Evolutionary conservation across 2,329 filamentous ascomycete species (phyloP), one percentile per base, ranked within the genome.

Genomic region (Herpotrichia juniperi): DNA sequence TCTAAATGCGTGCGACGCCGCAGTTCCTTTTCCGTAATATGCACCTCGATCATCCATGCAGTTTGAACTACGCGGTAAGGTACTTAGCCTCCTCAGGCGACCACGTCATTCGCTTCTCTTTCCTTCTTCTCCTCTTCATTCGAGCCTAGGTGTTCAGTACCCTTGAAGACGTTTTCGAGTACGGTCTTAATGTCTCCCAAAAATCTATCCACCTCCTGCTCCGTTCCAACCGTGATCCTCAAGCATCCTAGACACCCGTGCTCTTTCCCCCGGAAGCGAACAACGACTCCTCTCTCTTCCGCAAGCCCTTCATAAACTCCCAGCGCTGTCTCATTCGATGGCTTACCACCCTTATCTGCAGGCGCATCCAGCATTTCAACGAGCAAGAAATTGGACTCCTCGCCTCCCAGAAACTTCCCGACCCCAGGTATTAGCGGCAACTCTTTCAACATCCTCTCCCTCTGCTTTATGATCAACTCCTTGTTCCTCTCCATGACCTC

Each of bases 181-280:
- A 86, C 75, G 57, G 70, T 55, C 59, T 77, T 78, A 19, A 97
- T 74, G 62, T 93, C 87, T 17, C 78, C 76, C 62, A 99, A 71
- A 68, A 97, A 91, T 53, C 87, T 82, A 22, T 87, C 87, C 8
- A 96, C 90, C 75, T 99, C 94, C 1, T 84, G 77, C 72, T 96
- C 90, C 0, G 93, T 97, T 14, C 94, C 94, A 11, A 99, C 86
- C 0, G 94, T 99, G 61, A 97, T 91, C 49, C 94, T 84, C 72
- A 99, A 76, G 67, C 93, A 97, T 0, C 93, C 94, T 35, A 87
- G 74, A 71, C 94, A 99, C 4, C 93, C 93, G 59, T 89, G 81
- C 79, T 99, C 94, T 77, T 93, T 96, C 42, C 94, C 94, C 63
- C 94, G 82, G 75, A 97, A 99, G 48, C 94, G 82, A 3, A 97